A percentile compares a stretch with the other conserved stretches of the same genome.
Conservation (phyloP, 1,139 yeast species). For the Yamadazyma spencermartinsiae region DNA sequence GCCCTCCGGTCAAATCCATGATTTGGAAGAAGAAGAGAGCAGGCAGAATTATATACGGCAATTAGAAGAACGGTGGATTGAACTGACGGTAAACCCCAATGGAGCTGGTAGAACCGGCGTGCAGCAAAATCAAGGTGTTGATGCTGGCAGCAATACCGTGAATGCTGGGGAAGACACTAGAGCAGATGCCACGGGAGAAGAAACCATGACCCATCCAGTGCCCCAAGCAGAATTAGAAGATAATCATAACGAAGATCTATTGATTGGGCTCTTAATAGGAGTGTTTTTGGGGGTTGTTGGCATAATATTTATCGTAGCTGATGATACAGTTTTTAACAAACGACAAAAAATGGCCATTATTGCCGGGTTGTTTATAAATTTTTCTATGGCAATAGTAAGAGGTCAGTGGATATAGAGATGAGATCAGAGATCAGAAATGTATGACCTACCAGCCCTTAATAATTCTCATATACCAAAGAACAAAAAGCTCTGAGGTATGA, state of each 20-base stretch:
- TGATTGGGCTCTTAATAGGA: constrained; percentile 66
- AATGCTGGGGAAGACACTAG: constrained; percentile 6
- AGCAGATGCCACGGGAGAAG: constrained; percentile 11
- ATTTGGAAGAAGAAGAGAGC: constrained; percentile 43
- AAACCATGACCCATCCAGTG: constrained; percentile 16
- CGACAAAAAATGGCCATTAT: constrained; percentile 62
- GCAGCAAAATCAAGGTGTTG: constrained; percentile 5
- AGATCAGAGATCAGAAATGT: constrained; percentile 24
- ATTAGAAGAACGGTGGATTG: constrained; percentile 89
- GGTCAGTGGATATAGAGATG: constrained; percentile 42
- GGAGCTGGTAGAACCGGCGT: background rate
- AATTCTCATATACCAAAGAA: constrained; percentile 22
- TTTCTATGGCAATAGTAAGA: constrained; percentile 56
- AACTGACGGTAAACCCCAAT: constrained; percentile 56
- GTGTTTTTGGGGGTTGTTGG: constrained; percentile 65
- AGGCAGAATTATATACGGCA: constrained; percentile 49
- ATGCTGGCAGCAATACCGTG: constrained; percentile 8
- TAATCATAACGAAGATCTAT: constrained; percentile 52
- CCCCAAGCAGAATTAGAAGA: constrained; percentile 36
- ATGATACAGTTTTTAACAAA: constrained; percentile 56
- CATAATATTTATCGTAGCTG: constrained; percentile 53
- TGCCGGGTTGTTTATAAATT: constrained; percentile 60
- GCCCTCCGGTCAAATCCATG: constrained; percentile 30
- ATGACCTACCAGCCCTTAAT: constrained; percentile 56
- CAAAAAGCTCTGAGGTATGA: constrained; percentile 18